Conservation (phyloP, 345 rosid genomes). For the Camelina neglecta region DNA sequence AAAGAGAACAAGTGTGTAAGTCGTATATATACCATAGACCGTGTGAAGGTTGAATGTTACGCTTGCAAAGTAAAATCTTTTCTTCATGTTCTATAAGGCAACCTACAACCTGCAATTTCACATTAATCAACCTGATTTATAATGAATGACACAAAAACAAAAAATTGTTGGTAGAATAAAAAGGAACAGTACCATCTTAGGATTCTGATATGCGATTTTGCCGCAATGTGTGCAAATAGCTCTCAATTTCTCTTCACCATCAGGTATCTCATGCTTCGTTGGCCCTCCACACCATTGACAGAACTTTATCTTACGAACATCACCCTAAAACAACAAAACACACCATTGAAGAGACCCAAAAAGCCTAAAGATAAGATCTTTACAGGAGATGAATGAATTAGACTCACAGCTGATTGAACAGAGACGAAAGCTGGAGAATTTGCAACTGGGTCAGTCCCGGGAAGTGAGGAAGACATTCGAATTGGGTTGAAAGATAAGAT, state of each 20-base stretch:
- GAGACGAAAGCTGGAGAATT: constrained; percentile 47
- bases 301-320: constrained; percentile 69
- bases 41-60: constrained; percentile 92
- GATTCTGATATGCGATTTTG: constrained; percentile 88
- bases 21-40: constrained; percentile 58
- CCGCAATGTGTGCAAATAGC: constrained; percentile 84
- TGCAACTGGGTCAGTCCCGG: constrained; percentile 58
- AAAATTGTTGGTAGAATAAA: neutral
- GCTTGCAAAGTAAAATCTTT: constrained; percentile 91
- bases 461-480: constrained; percentile 52
- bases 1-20: neutral
- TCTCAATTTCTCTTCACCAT: constrained; percentile 89
- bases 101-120: constrained; percentile 76
- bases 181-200: constrained; percentile 71
- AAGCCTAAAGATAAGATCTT: constrained; percentile 4
- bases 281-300: constrained; percentile 98
- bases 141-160: neutral
- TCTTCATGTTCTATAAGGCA: constrained; percentile 90
- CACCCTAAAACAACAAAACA: constrained; percentile 51
- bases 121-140: neutral
- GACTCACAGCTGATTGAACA: constrained; percentile 68
- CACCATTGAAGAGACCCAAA: neutral
- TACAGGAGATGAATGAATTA: constrained; percentile 11
- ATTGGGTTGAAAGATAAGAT: constrained; percentile 39
- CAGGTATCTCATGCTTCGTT: constrained; percentile 87